phyloP scores from a whole-genome alignment of 495 filamentous ascomycete species.

The Talaromyces trachyspermus region DNA sequence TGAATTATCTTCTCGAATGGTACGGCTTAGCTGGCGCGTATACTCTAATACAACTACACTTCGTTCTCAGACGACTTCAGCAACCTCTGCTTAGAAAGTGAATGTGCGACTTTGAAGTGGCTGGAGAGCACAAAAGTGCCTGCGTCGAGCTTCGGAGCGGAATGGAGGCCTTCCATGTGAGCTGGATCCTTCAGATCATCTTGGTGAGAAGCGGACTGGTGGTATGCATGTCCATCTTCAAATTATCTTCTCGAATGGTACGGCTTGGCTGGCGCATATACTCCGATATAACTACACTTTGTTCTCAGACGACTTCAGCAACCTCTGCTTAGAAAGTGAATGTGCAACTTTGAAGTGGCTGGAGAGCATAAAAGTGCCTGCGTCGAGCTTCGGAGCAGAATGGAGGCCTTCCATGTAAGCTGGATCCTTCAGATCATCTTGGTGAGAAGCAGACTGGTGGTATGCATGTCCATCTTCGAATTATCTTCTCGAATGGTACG shows the following conservation, averaged over 20 bases:
- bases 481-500: conserved; percentile 11
- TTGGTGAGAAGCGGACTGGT: conserved; percentile 11
- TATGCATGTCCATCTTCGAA: conserved; percentile 12
- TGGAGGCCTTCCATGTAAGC: background rate
- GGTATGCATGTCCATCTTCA: conserved; percentile 13
- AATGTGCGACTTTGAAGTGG: conserved; percentile 15
- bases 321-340: conserved; percentile 15
- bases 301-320: conserved; percentile 12
- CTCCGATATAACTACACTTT: conserved; percentile 15
- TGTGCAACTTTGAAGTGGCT: conserved; percentile 16
- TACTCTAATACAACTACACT: conserved; percentile 13
- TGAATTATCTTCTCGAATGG: conserved; percentile 10
- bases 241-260: conserved; percentile 11
- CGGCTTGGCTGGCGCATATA: conserved; percentile 12
- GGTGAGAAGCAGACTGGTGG: conserved; percentile 12
- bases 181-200: conserved; percentile 5
- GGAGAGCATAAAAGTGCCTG: conserved; percentile 9
- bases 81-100: conserved; percentile 13
- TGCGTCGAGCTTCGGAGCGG: too few relatives aligned
- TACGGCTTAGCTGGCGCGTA: conserved; percentile 10
- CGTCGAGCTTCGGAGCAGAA: too few relatives aligned
- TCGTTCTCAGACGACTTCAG: conserved; percentile 12
- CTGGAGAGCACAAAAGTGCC: conserved; percentile 11
- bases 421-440: conserved; percentile 7
- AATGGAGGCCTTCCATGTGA: background rate